A percentile compares a stretch with the other conserved stretches of the same genome.
Evolutionary conservation across 257 asterid species (phyloP).

Genomic region (Gynochthodes officinalis): DNA sequence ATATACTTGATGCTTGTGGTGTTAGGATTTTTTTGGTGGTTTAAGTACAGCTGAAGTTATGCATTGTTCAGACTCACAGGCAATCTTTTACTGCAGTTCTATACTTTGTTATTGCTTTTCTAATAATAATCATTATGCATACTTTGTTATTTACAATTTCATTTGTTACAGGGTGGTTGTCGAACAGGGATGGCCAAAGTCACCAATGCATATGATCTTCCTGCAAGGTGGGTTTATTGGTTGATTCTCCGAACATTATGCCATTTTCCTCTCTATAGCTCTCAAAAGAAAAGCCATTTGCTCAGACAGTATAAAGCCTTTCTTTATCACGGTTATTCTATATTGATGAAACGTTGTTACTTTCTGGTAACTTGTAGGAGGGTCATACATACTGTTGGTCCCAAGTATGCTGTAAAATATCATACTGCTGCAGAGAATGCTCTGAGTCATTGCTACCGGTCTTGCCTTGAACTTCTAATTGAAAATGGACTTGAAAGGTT

Average conservation of each 20-base stretch:
- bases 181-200: slow-evolving; percentile 99
- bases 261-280: background rate
- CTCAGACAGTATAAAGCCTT: background rate
- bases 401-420: slow-evolving; percentile 93
- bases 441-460: slow-evolving; percentile 91
- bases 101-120: background rate
- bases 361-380: slow-evolving; percentile 56
- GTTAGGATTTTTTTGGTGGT: background rate
- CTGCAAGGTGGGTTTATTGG: slow-evolving; percentile 63
- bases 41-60: background rate
- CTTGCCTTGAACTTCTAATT: slow-evolving; percentile 43
- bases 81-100: background rate
- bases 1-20: background rate
- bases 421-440: slow-evolving; percentile 99
- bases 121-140: background rate
- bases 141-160: background rate
- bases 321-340: background rate
- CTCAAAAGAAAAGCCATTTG: background rate
- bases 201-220: slow-evolving; percentile 73
- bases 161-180: slow-evolving; percentile 81
- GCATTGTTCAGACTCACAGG: background rate
- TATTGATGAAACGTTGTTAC: background rate
- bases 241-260: background rate
- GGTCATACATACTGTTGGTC: slow-evolving; percentile 98
- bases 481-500: slow-evolving; percentile 68